Evolutionary conservation across 2,329 filamentous ascomycete genomes (phyloP).

Genomic region (Cladosporium sphaerospermum): DNA sequence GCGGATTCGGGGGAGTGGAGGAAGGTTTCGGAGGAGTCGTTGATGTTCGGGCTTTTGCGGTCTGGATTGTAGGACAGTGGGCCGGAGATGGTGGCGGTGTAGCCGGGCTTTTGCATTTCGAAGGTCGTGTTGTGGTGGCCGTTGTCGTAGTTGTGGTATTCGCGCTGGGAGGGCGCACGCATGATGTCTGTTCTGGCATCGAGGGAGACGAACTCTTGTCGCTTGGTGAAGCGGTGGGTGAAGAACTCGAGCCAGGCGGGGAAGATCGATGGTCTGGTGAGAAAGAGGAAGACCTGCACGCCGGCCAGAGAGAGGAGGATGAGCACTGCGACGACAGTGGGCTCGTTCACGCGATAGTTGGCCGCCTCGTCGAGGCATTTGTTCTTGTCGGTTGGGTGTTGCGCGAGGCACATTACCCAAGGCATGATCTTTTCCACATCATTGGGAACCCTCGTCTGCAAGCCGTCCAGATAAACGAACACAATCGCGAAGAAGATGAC

Average conservation of each 20-base stretch:
- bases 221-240: slow-evolving; percentile 40
- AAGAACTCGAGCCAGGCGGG: slow-evolving; percentile 71
- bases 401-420: slow-evolving; percentile 69
- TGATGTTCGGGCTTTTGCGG: slow-evolving; percentile 13
- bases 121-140: slow-evolving; percentile 27
- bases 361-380: slow-evolving; percentile 58
- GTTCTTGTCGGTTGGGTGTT: slow-evolving; percentile 53
- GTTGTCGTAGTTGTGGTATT: slow-evolving; percentile 18
- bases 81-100: slow-evolving; percentile 11
- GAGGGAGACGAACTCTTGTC: slow-evolving; percentile 81
- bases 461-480: slow-evolving; percentile 80
- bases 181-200: slow-evolving; percentile 51
- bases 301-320: slow-evolving; percentile 76
- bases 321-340: slow-evolving; percentile 73
- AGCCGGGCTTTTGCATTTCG: slow-evolving; percentile 27
- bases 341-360: slow-evolving; percentile 63
- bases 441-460: slow-evolving; percentile 52
- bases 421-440: slow-evolving; percentile 50
- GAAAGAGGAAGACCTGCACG: slow-evolving; percentile 74
- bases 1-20: slow-evolving; percentile 21
- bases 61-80: slow-evolving; percentile 10
- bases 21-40: slow-evolving; percentile 21
- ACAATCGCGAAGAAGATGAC: slow-evolving; percentile 91
- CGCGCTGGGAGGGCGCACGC: slow-evolving; percentile 20
- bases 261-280: slow-evolving; percentile 79